Evolutionary conservation across 805 yeast genomes (phyloP).

Genomic region (Wickerhamomyces rabaulensis): DNA sequence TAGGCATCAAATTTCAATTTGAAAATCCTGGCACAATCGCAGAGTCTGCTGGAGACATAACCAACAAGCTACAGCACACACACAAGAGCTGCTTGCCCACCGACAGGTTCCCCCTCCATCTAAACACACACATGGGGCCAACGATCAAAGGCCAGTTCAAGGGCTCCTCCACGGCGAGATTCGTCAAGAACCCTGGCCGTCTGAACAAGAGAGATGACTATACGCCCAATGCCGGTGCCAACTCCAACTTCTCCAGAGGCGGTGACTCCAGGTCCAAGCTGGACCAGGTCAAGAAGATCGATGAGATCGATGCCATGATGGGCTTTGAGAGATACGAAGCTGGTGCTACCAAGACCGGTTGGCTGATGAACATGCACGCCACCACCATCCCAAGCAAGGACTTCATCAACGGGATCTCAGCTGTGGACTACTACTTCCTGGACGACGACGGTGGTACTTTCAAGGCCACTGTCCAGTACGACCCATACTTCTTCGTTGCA

Average conservation of each 20-base stretch:
- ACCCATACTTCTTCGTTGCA: slow-evolving; percentile 80
- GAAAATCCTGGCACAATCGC: background rate
- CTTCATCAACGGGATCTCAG: slow-evolving; percentile 65
- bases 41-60: no score
- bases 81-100: background rate
- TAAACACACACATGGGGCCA: background rate
- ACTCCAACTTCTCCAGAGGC: slow-evolving; percentile 26
- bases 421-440: slow-evolving; percentile 88
- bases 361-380: slow-evolving; percentile 94
- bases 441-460: slow-evolving; percentile 97
- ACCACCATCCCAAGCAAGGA: slow-evolving; percentile 62
- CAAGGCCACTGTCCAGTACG: slow-evolving; percentile 75
- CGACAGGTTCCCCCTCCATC: background rate
- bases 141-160: slow-evolving; percentile 24
- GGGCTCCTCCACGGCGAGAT: slow-evolving; percentile 50
- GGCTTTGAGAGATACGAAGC: slow-evolving; percentile 79
- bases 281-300: slow-evolving; percentile 55
- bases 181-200: slow-evolving; percentile 35
- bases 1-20: background rate
- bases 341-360: slow-evolving; percentile 73
- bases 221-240: slow-evolving; percentile 29
- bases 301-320: slow-evolving; percentile 72
- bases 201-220: slow-evolving; percentile 18
- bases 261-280: slow-evolving; percentile 27
- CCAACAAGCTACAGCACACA: no score